Conservation (phyloP, 805 yeast genomes). For the Grigorovia yakushimaensis region DNA sequence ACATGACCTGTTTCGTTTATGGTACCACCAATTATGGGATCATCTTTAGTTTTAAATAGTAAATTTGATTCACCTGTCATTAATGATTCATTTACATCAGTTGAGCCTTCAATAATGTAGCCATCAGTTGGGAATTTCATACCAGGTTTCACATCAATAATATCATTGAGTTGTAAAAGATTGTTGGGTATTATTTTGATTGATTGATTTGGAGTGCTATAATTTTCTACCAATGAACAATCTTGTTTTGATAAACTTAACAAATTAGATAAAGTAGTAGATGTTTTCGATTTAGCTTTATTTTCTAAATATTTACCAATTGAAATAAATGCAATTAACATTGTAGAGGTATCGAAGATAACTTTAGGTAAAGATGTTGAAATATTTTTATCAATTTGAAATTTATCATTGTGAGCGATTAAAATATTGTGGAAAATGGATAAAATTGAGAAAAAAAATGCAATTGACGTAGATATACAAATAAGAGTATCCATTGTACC, state of each 20-base stretch:
- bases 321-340: constrained; percentile 76
- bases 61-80: constrained; percentile 89
- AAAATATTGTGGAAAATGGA: constrained; percentile 45
- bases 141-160: constrained; percentile 75
- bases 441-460: constrained; percentile 63
- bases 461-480: constrained; percentile 68
- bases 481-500: constrained; percentile 91
- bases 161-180: constrained; percentile 65
- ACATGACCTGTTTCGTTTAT: constrained; percentile 71
- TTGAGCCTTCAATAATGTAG: constrained; percentile 57
- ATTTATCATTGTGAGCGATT: constrained; percentile 5
- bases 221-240: constrained; percentile 45
- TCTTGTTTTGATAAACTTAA: constrained; percentile 71
- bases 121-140: constrained; percentile 92
- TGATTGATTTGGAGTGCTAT: constrained; percentile 2
- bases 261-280: constrained; percentile 74
- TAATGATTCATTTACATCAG: constrained; percentile 82
- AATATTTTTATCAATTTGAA: too few species aligned
- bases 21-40: constrained; percentile 78
- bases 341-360: constrained; percentile 76
- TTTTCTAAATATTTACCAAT: constrained; percentile 89
- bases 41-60: constrained; percentile 51
- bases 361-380: constrained; percentile 47
- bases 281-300: constrained; percentile 87
- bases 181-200: constrained; percentile 52